A percentile compares a stretch with the other conserved stretches of the same genome.
phyloP scores from a whole-genome alignment of 2,329 filamentous ascomycete genomes.

The Bretziella fagacearum region DNA sequence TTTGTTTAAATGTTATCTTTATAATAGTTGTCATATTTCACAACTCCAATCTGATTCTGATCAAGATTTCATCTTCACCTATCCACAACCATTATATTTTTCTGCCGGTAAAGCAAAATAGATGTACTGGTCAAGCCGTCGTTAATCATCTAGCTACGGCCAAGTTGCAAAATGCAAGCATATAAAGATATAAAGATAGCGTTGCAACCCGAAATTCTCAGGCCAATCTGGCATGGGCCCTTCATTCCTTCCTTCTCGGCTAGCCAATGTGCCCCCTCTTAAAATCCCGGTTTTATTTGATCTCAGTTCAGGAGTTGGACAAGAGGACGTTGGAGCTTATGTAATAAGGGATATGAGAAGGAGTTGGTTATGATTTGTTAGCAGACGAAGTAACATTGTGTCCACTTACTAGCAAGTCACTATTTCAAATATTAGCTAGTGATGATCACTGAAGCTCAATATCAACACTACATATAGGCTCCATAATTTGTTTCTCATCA shows the following conservation, averaged over 20 bases:
- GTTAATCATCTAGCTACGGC: too few species aligned
- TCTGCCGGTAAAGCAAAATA: too few species aligned
- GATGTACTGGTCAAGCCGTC: too few species aligned
- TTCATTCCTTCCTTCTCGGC: slow-evolving; percentile 5
- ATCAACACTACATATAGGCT: neutral
- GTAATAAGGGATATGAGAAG: too few species aligned
- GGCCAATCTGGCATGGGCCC: slow-evolving; percentile 6
- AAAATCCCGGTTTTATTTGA: slow-evolving; percentile 2
- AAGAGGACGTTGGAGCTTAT: neutral
- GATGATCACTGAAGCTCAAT: neutral
- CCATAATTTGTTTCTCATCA: neutral
- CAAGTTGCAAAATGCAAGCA: neutral
- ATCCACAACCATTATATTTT: too few species aligned
- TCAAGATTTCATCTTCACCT: too few species aligned
- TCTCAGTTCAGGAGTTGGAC: neutral
- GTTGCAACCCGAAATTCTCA: slow-evolving; percentile 11
- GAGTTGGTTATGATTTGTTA: too few species aligned
- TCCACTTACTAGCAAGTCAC: neutral
- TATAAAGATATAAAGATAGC: slow-evolving; percentile 1
- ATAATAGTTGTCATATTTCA: too few species aligned
- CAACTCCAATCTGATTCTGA: too few species aligned
- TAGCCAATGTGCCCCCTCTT: slow-evolving; percentile 3
- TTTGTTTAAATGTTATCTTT: too few species aligned
- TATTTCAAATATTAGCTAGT: neutral
- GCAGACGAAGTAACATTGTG: too few species aligned